A percentile compares a stretch with the other conserved stretches of the same genome.
These are phyloP conservation scores for Talaromyces pinophilus DNA, from an alignment of 2,329 filamentous ascomycete species.

Conservation along the genomic window DNA sequence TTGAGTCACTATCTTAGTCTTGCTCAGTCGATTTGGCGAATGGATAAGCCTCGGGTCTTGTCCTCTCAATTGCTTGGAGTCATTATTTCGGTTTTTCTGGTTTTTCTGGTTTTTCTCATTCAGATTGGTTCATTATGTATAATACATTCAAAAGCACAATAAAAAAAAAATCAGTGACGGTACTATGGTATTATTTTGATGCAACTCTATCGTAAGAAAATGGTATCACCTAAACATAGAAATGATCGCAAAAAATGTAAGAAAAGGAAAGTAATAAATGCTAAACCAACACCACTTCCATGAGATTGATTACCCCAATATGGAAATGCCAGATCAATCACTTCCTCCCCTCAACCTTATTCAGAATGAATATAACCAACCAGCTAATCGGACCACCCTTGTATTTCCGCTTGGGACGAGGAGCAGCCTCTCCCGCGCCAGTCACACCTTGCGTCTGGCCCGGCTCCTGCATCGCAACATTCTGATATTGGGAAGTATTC, in stretches of 20 bases:
- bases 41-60: not conserved
- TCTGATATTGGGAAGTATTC: not conserved
- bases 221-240: not conserved
- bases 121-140: conserved; percentile 1
- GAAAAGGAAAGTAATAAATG: not conserved
- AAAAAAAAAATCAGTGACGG: not conserved
- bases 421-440: not conserved
- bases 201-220: not conserved
- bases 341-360: conserved; percentile 7
- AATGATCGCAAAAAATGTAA: not conserved
- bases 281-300: not conserved
- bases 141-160: not conserved
- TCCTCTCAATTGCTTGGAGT: not conserved
- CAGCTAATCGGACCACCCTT: conserved; percentile 14
- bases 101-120: not conserved
- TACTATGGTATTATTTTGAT: not conserved
- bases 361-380: conserved; percentile 14
- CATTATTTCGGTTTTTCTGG: not conserved
- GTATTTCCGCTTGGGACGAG: conserved; percentile 3
- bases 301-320: not conserved
- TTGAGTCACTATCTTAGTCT: not conserved
- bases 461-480: not conserved
- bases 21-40: not conserved
- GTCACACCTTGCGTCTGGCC: not conserved
- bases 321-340: not conserved